Percentiles rank a stretch among this genome's conserved stretches.
These are phyloP conservation scores for Nicotiana tabacum DNA, from an alignment of 257 asterid genomes.

Conservation along the genomic window DNA sequence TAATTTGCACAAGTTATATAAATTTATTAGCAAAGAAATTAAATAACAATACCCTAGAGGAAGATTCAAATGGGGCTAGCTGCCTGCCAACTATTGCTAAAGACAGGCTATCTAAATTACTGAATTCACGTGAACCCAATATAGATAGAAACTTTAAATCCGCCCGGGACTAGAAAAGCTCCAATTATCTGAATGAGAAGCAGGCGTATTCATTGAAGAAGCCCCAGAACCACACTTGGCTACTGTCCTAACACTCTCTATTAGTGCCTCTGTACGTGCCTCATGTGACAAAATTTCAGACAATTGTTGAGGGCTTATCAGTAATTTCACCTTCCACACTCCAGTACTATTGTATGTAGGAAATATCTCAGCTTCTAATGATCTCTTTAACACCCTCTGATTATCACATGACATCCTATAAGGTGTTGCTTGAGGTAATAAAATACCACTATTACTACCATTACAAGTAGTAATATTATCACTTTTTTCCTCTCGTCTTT, in stretches of 20 bases:
- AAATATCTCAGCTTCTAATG: slow-evolving; percentile 24
- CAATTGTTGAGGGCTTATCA: slow-evolving; percentile 43
- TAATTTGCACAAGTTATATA: background rate
- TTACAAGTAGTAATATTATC: background rate
- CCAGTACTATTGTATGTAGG: slow-evolving; percentile 33
- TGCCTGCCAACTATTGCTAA: background rate
- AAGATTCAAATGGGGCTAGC: background rate
- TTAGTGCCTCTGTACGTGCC: slow-evolving; percentile 47
- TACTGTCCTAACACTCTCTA: slow-evolving; percentile 47
- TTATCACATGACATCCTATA: slow-evolving; percentile 40
- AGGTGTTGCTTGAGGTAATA: background rate
- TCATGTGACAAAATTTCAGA: slow-evolving; percentile 55
- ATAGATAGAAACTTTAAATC: no score
- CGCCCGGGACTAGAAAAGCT: slow-evolving; percentile 6
- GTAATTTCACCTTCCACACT: slow-evolving; percentile 55
- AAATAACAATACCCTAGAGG: background rate
- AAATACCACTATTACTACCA: background rate
- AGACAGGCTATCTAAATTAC: no score
- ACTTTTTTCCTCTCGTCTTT: background rate
- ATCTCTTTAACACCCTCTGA: slow-evolving; percentile 14
- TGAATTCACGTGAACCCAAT: no score
- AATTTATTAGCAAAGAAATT: background rate
- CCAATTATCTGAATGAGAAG: slow-evolving; percentile 29
- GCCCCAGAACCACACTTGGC: slow-evolving; percentile 36
- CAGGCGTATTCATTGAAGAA: slow-evolving; percentile 9